Conservation (phyloP, 108 stramenopile species). For the Nitzschia sp. region DNA sequence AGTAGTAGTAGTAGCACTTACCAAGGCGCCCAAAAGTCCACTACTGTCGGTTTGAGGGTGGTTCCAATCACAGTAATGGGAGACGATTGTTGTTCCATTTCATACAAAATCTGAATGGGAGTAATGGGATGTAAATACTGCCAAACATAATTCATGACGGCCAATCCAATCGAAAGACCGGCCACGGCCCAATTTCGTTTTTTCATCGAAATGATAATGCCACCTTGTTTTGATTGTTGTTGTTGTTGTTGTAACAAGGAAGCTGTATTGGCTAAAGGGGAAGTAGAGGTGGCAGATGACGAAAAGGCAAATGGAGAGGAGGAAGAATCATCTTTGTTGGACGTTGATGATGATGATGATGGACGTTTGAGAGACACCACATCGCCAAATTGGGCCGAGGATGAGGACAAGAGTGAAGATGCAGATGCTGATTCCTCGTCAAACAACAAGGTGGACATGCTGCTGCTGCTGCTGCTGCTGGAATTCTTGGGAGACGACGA, state of each 20-base stretch:
- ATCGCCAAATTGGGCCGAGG: slow-evolving; percentile 16
- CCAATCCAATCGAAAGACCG: slow-evolving; percentile 47
- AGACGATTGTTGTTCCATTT: slow-evolving; percentile 64
- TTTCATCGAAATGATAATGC: slow-evolving; percentile 5
- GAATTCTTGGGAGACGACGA: no score
- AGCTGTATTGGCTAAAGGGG: no score
- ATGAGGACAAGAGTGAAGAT: neutral
- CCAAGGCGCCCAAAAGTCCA: slow-evolving; percentile 89
- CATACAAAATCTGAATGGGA: slow-evolving; percentile 55
- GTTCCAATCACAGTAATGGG: slow-evolving; percentile 55
- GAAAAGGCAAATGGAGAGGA: neutral
- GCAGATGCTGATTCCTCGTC: neutral
- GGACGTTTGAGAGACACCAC: slow-evolving; percentile 1
- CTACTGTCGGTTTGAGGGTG: slow-evolving; percentile 75
- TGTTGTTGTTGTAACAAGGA: neutral
- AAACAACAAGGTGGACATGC: neutral
- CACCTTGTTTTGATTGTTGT: neutral
- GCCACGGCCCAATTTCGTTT: slow-evolving; percentile 62
- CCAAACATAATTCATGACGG: slow-evolving; percentile 66
- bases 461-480: neutral
- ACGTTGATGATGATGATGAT: neutral
- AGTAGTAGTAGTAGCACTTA: no score
- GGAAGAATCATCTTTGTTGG: neutral
- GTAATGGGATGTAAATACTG: slow-evolving; percentile 75
- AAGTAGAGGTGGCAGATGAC: neutral